phyloP scores from a whole-genome alignment of 345 rosid genomes.

The Raphanus sativus region DNA sequence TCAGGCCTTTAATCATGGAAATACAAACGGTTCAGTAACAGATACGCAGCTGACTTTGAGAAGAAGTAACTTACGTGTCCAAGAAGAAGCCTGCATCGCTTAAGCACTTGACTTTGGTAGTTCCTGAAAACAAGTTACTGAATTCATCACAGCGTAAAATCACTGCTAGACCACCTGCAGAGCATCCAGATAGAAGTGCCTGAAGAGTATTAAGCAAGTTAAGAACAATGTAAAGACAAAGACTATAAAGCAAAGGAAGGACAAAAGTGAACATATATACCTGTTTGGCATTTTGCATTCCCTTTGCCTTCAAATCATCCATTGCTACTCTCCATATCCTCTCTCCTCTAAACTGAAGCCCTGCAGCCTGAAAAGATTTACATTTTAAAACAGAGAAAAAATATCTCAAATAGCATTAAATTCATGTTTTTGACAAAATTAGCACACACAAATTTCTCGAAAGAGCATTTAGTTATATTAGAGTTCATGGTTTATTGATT shows the following conservation, averaged over 20 bases:
- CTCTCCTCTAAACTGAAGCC: slow-evolving; percentile 86
- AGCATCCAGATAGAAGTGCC: slow-evolving; percentile 95
- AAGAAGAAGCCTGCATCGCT: slow-evolving; percentile 96
- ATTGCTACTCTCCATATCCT: slow-evolving; percentile 90
- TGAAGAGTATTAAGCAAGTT: slow-evolving; percentile 34
- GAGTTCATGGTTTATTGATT: not conserved
- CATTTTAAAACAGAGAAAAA: not conserved
- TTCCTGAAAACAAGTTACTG: slow-evolving; percentile 58
- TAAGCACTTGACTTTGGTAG: slow-evolving; percentile 79
- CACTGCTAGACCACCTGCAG: slow-evolving; percentile 93
- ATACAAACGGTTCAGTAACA: slow-evolving; percentile 17
- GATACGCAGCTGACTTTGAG: not conserved
- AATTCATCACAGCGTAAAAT: slow-evolving; percentile 88
- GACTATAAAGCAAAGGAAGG: slow-evolving; percentile 7
- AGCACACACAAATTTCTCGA: not conserved
- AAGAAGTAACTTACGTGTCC: slow-evolving; percentile 60
- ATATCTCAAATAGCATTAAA: not conserved
- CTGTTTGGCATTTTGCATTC: slow-evolving; percentile 78
- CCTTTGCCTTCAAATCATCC: slow-evolving; percentile 69
- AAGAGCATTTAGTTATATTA: not conserved
- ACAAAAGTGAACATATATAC: slow-evolving; percentile 34
- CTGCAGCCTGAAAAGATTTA: slow-evolving; percentile 35
- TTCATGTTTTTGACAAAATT: not conserved
- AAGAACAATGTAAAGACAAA: not conserved
- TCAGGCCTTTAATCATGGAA: slow-evolving; percentile 51